These are phyloP conservation scores for Recurvomyces mirabilis DNA, from an alignment of 495 filamentous ascomycete species.

Conservation along the genomic window DNA sequence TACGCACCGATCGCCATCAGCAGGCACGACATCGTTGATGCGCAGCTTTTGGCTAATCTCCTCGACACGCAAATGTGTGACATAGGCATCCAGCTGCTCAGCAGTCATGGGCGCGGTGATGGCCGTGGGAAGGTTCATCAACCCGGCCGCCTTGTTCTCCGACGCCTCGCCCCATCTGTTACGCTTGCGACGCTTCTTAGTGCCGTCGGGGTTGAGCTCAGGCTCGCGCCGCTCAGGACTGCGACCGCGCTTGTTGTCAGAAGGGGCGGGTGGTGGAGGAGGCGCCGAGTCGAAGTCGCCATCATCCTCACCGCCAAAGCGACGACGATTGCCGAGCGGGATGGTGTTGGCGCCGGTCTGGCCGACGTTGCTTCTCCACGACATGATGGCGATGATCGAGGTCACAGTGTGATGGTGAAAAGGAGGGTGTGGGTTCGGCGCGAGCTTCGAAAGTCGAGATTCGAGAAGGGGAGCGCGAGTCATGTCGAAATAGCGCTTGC, in stretches of 20 bases:
- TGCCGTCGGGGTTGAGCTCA: constrained; percentile 46
- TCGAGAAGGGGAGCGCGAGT: neutral
- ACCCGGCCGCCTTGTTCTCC: constrained; percentile 93
- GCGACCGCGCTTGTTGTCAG: constrained; percentile 63
- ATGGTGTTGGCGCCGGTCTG: constrained; percentile 99
- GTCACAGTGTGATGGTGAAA: neutral
- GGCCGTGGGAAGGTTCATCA: constrained; percentile 94
- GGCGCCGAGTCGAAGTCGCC: constrained; percentile 15
- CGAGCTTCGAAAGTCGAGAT: neutral
- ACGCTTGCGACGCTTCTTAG: constrained; percentile 83
- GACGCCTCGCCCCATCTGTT: constrained; percentile 94
- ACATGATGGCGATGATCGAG: constrained; percentile 42
- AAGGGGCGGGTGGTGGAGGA: constrained; percentile 18
- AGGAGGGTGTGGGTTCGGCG: neutral
- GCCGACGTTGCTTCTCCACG: constrained; percentile 81
- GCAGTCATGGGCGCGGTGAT: constrained; percentile 95
- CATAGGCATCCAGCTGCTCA: constrained; percentile 95
- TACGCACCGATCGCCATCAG: constrained; percentile 81
- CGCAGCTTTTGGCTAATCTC: constrained; percentile 98
- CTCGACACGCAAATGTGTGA: constrained; percentile 86
- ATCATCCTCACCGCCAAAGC: constrained; percentile 59
- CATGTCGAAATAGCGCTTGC: neutral
- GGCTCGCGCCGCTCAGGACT: constrained; percentile 55
- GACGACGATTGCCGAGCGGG: constrained; percentile 76
- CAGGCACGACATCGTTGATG: constrained; percentile 95